Percentiles rank a stretch among this genome's conserved stretches.
Conservation (phyloP, 768 basidiomycete species). For the Psilocybe cyanescens region DNA sequence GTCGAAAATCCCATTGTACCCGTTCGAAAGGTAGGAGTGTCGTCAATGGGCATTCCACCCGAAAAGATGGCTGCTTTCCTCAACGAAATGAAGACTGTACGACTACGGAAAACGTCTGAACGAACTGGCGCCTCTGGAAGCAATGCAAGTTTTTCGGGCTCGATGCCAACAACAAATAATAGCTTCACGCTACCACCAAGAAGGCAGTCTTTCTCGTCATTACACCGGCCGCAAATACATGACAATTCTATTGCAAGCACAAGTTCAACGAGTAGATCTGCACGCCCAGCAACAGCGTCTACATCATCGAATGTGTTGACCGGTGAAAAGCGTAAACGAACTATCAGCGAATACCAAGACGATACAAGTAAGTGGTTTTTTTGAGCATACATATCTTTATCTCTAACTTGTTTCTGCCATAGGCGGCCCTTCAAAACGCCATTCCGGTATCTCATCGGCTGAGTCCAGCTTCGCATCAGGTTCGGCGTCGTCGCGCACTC, state of each 20-base stretch:
- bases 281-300: slow-evolving; percentile 5
- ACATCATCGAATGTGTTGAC: slow-evolving; percentile 13
- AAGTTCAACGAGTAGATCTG: slow-evolving; percentile 1
- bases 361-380: slow-evolving; percentile 34
- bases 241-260: neutral
- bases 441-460: slow-evolving; percentile 31
- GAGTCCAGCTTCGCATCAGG: slow-evolving; percentile 28
- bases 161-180: slow-evolving; percentile 1
- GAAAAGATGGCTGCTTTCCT: slow-evolving; percentile 87
- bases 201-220: neutral
- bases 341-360: slow-evolving; percentile 27
- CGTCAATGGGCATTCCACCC: slow-evolving; percentile 72
- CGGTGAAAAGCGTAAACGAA: slow-evolving; percentile 42
- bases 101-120: slow-evolving; percentile 50
- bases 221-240: neutral
- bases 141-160: neutral
- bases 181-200: slow-evolving; percentile 4
- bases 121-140: neutral
- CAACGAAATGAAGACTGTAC: slow-evolving; percentile 77
- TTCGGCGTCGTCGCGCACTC: slow-evolving; percentile 9
- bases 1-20: slow-evolving; percentile 64
- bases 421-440: slow-evolving; percentile 41
- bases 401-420: neutral
- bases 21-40: slow-evolving; percentile 54
- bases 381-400: neutral